Percentiles rank a stretch among this genome's conserved stretches.
Conservation (phyloP, 306 rosid genomes). For the Arachis stenosperma region DNA sequence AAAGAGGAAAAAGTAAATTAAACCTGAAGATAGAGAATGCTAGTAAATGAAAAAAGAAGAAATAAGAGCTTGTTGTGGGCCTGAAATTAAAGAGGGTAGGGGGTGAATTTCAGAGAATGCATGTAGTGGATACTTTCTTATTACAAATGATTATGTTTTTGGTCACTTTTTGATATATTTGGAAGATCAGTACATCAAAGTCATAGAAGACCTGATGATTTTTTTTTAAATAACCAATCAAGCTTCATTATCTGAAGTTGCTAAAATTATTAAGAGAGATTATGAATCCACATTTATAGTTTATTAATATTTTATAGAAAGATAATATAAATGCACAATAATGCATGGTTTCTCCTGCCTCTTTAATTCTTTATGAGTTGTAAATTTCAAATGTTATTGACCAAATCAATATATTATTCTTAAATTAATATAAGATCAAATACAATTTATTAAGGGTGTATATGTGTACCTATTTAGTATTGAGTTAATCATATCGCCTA, state of each 20-base stretch:
- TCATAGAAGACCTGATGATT: constrained; percentile 43
- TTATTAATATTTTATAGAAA: too few species aligned
- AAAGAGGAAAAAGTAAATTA: neutral
- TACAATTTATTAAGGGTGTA: too few species aligned
- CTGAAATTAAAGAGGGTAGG: constrained; percentile 41
- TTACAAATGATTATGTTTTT: constrained; percentile 57
- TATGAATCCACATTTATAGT: neutral
- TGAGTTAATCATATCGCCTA: too few species aligned
- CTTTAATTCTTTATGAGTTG: neutral
- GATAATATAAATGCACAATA: too few species aligned
- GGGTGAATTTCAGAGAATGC: constrained; percentile 49
- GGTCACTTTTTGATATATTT: constrained; percentile 44
- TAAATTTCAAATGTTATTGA: too few species aligned
- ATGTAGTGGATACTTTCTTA: constrained; percentile 49
- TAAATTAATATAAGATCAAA: too few species aligned
- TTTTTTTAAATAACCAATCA: constrained; percentile 28
- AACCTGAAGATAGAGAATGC: neutral
- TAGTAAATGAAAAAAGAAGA: constrained; percentile 25
- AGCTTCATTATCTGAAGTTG: neutral
- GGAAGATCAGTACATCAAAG: constrained; percentile 42
- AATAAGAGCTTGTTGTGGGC: constrained; percentile 48
- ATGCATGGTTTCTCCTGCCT: constrained; percentile 12
- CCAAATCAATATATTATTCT: too few species aligned
- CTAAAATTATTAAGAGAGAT: neutral
- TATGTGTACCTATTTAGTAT: too few species aligned